phyloP scores from a whole-genome alignment of 495 filamentous ascomycete genomes.

The Aspergillus saccharolyticus region DNA sequence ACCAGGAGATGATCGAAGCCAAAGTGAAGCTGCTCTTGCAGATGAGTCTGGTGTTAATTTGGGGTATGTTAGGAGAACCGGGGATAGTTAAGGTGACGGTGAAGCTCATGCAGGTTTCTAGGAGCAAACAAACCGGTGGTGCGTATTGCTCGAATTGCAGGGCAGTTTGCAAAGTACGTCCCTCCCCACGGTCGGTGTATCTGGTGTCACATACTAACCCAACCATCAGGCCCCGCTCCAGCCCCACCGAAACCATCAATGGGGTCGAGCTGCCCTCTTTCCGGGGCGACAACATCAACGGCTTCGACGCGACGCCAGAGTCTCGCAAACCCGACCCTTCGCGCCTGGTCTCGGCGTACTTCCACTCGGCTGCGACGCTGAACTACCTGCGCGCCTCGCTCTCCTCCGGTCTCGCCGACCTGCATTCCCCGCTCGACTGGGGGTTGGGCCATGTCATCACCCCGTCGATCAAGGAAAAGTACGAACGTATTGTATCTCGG shows the following conservation, averaged over 20 bases:
- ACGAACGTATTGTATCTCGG: slow-evolving; percentile 73
- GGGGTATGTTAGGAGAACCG: slow-evolving; percentile 57
- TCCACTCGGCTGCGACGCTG: slow-evolving; percentile 87
- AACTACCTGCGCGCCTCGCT: slow-evolving; percentile 86
- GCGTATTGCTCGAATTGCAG: slow-evolving; percentile 91
- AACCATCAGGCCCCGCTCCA: slow-evolving; percentile 63
- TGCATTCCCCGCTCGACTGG: slow-evolving; percentile 94
- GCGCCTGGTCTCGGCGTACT: slow-evolving; percentile 85
- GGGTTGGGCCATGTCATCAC: slow-evolving; percentile 88
- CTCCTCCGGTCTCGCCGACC: slow-evolving; percentile 83
- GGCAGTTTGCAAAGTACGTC: slow-evolving; percentile 80
- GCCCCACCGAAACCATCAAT: slow-evolving; percentile 74
- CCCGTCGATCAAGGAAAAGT: slow-evolving; percentile 73
- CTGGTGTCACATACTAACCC: slow-evolving; percentile 6
- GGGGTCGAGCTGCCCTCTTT: slow-evolving; percentile 83
- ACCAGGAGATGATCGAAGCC: slow-evolving; percentile 79
- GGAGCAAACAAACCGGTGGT: slow-evolving; percentile 86
- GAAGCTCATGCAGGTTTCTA: slow-evolving; percentile 10
- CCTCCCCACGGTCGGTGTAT: neutral
- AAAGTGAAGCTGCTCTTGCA: slow-evolving; percentile 95
- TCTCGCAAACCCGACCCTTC: slow-evolving; percentile 75
- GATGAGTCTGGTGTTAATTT: slow-evolving; percentile 91
- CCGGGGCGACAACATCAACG: slow-evolving; percentile 93
- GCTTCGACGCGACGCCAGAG: slow-evolving; percentile 56
- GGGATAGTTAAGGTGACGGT: neutral